A percentile compares a stretch with the other conserved stretches of the same genome.
Evolutionary conservation across 2,329 filamentous ascomycete species (phyloP).

Genomic region (Ceratocystis cacaofunesta): DNA sequence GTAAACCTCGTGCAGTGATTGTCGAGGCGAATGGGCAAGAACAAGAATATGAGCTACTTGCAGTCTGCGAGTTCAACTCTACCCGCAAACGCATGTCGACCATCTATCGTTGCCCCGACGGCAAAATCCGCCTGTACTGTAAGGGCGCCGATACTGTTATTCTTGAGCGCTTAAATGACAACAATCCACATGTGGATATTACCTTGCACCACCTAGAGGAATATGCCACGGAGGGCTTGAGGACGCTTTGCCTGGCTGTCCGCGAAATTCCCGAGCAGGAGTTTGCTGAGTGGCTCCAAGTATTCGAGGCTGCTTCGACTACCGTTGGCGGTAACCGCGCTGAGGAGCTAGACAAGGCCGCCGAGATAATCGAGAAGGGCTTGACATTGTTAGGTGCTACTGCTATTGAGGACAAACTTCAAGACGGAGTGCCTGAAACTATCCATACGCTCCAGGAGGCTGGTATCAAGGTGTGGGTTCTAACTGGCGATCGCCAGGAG

Average conservation of each 20-base stretch:
- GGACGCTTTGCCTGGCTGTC: conserved; percentile 89
- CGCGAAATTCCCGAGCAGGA: conserved; percentile 83
- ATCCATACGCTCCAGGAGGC: conserved; percentile 94
- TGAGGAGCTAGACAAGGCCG: conserved; percentile 91
- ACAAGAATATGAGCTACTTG: conserved; percentile 75
- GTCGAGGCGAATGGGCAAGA: conserved; percentile 61
- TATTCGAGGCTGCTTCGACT: conserved; percentile 77
- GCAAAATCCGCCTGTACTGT: conserved; percentile 83
- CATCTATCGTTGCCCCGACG: conserved; percentile 91
- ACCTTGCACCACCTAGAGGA: conserved; percentile 94
- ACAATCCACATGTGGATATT: conserved; percentile 76
- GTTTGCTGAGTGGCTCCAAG: conserved; percentile 69
- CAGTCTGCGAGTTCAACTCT: conserved; percentile 91
- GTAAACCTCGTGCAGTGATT: conserved; percentile 77
- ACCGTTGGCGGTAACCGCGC: conserved; percentile 85
- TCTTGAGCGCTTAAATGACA: conserved; percentile 67
- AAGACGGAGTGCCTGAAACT: conserved; percentile 94
- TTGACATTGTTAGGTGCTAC: conserved; percentile 86
- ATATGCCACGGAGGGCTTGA: conserved; percentile 88
- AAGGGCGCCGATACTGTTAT: conserved; percentile 98
- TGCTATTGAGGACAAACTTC: conserved; percentile 89
- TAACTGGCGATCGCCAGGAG: conserved; percentile 94
- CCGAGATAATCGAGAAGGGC: conserved; percentile 87
- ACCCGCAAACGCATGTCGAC: conserved; percentile 95
- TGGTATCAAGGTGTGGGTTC: conserved; percentile 95